A percentile compares a stretch with the other conserved stretches of the same genome.
These are phyloP conservation scores for Scenedesmus sp. DNA, from an alignment of 163 green algal genomes.

Conservation along the genomic window DNA sequence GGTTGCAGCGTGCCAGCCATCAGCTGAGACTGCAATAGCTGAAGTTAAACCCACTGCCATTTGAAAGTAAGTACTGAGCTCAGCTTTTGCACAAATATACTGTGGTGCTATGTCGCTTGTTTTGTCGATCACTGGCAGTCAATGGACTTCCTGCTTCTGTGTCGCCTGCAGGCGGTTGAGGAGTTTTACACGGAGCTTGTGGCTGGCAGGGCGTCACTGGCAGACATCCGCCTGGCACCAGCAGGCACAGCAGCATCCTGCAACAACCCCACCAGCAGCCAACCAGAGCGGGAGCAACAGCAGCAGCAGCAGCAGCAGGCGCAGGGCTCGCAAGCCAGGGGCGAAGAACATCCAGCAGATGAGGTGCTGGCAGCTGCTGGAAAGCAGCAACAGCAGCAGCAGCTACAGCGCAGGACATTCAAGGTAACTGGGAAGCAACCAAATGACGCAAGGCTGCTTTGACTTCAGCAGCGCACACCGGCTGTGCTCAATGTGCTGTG, in stretches of 20 bases:
- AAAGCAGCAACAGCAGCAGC: neutral
- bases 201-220: conserved; percentile 19
- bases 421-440: neutral
- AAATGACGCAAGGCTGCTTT: neutral
- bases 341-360: neutral
- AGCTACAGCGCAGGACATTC: conserved; percentile 10
- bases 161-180: conserved; percentile 42
- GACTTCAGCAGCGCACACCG: neutral
- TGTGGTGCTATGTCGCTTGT: too few relatives aligned
- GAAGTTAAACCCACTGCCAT: neutral
- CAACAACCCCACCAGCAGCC: neutral
- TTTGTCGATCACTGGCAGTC: too few relatives aligned
- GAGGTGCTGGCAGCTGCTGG: neutral
- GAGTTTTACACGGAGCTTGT: conserved; percentile 31
- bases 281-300: neutral
- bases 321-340: neutral
- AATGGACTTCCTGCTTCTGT: too few relatives aligned
- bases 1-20: neutral
- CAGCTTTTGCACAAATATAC: neutral
- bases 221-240: conserved; percentile 40
- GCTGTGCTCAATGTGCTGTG: too few relatives aligned
- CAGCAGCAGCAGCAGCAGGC: conserved; percentile 37
- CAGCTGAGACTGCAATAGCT: conserved; percentile 25
- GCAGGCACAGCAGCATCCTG: conserved; percentile 6
- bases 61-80: neutral